Evolutionary conservation across 805 yeast species (phyloP).

Genomic region (Kodamaea hsintzibuensis): DNA sequence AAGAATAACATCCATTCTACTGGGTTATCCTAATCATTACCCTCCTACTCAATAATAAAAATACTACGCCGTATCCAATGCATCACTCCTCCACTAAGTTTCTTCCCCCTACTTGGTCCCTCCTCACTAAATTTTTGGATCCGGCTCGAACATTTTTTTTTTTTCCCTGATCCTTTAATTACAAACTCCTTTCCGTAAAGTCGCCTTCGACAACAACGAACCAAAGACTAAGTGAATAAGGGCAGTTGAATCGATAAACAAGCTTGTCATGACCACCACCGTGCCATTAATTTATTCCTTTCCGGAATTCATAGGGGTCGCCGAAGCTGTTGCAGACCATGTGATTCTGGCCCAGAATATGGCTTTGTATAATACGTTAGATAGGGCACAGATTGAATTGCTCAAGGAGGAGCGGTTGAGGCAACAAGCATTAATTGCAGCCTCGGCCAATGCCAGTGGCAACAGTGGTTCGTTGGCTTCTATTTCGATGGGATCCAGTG

Average conservation of each 20-base stretch:
- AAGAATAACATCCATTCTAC: too few species aligned
- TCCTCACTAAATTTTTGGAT: background rate
- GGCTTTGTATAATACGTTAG: constrained; percentile 51
- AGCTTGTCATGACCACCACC: constrained; percentile 74
- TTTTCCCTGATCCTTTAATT: background rate
- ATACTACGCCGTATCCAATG: too few species aligned
- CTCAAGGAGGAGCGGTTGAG: constrained; percentile 27
- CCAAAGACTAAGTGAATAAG: background rate
- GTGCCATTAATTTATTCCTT: constrained; percentile 93
- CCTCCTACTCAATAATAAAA: too few species aligned
- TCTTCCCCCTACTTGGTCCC: too few species aligned
- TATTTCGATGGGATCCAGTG: constrained; percentile 15
- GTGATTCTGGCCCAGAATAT: constrained; percentile 84
- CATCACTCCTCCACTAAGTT: too few species aligned
- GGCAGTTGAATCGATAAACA: background rate
- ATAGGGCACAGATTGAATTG: constrained; percentile 31
- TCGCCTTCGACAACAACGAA: background rate
- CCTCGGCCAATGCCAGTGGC: constrained; percentile 15
- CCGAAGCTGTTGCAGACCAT: constrained; percentile 96
- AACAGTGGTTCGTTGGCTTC: constrained; percentile 13
- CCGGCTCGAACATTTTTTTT: background rate
- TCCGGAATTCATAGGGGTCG: constrained; percentile 85
- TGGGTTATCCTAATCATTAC: too few species aligned
- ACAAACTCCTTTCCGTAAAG: background rate
- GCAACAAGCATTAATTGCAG: constrained; percentile 14